These are phyloP conservation scores for Arctostaphylos glauca DNA, from an alignment of 148 eudicot species.

Conservation along the genomic window DNA sequence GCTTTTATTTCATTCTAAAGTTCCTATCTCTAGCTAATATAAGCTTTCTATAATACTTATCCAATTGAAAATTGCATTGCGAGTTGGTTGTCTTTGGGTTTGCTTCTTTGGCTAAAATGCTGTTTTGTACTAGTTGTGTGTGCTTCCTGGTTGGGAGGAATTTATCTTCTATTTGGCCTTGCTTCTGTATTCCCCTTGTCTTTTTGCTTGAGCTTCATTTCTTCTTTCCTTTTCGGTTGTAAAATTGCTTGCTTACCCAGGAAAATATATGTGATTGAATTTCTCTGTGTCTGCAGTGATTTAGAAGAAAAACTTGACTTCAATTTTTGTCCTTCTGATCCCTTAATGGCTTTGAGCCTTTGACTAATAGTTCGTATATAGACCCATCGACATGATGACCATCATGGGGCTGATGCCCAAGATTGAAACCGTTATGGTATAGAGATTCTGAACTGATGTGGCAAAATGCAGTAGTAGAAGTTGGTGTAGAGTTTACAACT, in stretches of 20 bases:
- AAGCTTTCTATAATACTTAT: neutral
- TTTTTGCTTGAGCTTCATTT: neutral
- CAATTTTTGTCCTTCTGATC: neutral
- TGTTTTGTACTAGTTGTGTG: neutral
- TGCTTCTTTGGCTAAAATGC: neutral
- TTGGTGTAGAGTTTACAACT: neutral
- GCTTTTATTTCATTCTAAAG: neutral
- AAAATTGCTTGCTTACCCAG: neutral
- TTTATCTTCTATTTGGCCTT: neutral
- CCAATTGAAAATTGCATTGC: neutral
- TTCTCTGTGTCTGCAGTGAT: neutral
- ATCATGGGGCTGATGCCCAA: neutral
- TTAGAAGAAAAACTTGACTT: neutral
- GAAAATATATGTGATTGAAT: neutral
- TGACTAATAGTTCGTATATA: neutral
- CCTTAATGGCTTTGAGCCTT: neutral
- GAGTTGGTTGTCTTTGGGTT: neutral
- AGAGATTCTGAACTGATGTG: neutral
- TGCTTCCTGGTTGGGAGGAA: neutral
- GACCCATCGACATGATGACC: neutral
- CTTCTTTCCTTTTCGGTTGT: neutral
- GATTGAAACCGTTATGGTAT: neutral
- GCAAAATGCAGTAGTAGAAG: neutral
- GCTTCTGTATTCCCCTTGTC: neutral
- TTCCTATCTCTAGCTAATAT: neutral